These are phyloP conservation scores for sweet orange (Citrus sinensis) DNA, from an alignment of 345 rosid genomes.

Conservation along the genomic window DVS_A1.0 CM039165.1:28897001-28897500, in stretches of 20 bases:
- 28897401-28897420: background rate
- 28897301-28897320: conserved; percentile 89
- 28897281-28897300: conserved; percentile 77
- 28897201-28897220: background rate
- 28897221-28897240: background rate
- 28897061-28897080: background rate
- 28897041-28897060: conserved; percentile 9
- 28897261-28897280: conserved; percentile 97
- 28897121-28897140: background rate
- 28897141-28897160: background rate
- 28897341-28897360: conserved; percentile 49
- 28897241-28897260: conserved; percentile 2
- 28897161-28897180: background rate
- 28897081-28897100: background rate
- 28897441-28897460: background rate
- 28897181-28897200: background rate
- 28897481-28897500: background rate
- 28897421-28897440: background rate
- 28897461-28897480: no score
- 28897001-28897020: background rate
- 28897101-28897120: background rate
- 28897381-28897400: background rate
- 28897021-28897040: background rate
- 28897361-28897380: background rate
- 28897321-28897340: conserved; percentile 94